A percentile compares a stretch with the other conserved stretches of the same genome.
Evolutionary conservation across 306 rosid species (phyloP).

Genomic region (Sechiopsis laciniata): DNA sequence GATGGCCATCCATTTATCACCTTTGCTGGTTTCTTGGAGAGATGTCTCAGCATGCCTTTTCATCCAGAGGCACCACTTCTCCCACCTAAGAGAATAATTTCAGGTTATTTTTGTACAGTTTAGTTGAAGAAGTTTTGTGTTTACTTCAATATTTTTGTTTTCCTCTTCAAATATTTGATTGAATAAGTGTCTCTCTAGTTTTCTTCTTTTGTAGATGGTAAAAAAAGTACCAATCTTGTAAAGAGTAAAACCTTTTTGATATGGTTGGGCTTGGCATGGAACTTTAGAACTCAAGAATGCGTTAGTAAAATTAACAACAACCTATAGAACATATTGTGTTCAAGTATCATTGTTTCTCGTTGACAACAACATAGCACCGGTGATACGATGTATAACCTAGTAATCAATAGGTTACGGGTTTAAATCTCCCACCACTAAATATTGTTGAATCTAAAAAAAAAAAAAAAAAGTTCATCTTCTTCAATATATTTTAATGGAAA

Average conservation of each 20-base stretch:
- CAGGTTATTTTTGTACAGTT: conserved; percentile 41
- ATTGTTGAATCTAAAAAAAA: no score
- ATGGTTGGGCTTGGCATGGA: neutral
- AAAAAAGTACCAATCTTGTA: neutral
- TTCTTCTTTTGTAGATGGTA: neutral
- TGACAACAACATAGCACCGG: no score
- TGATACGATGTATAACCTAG: no score
- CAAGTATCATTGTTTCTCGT: no score
- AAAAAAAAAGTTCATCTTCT: no score
- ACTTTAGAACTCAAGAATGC: neutral
- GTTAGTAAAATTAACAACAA: no score
- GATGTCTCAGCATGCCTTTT: conserved; percentile 95
- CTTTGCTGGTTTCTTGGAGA: conserved; percentile 84
- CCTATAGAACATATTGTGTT: neutral
- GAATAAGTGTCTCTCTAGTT: neutral
- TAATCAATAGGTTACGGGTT: no score
- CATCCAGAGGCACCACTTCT: conserved; percentile 98
- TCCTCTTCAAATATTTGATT: neutral
- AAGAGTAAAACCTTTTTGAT: neutral
- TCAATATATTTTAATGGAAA: no score
- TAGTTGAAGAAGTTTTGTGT: neutral
- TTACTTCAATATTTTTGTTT: neutral
- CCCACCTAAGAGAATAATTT: conserved; percentile 84
- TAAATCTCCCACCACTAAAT: no score
- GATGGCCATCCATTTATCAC: conserved; percentile 78